Percentiles rank a stretch among this genome's conserved stretches.
These are phyloP conservation scores for Emmonsiellopsis sp. DNA, from an alignment of 2,329 filamentous ascomycete species.

Conservation along the genomic window DNA sequence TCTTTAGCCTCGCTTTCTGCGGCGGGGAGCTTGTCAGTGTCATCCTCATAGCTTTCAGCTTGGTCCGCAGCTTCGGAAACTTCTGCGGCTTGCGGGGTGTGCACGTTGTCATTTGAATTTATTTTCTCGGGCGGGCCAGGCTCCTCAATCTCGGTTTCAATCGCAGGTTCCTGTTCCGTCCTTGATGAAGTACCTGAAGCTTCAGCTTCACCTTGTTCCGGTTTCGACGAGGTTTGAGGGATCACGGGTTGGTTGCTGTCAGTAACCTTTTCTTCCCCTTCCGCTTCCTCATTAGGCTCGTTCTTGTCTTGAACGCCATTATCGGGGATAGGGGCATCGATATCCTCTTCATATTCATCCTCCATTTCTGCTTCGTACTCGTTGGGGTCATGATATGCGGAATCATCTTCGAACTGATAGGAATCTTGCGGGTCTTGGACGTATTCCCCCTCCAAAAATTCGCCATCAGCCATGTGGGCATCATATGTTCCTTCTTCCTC, in stretches of 20 bases:
- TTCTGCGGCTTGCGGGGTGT: background rate
- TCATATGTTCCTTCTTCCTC: constrained; percentile 27
- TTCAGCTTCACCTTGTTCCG: constrained; percentile 6
- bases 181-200: background rate
- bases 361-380: constrained; percentile 33
- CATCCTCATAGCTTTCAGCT: background rate
- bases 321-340: constrained; percentile 20
- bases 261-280: background rate
- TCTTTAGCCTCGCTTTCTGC: background rate
- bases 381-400: background rate
- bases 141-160: background rate
- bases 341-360: constrained; percentile 28
- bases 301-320: background rate
- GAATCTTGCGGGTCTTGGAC: constrained; percentile 22
- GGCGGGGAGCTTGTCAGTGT: background rate
- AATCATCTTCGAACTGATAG: constrained; percentile 18
- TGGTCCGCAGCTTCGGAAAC: background rate
- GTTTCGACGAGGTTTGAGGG: constrained; percentile 5
- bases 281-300: constrained; percentile 7
- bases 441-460: constrained; percentile 17
- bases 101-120: background rate
- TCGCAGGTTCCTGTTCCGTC: background rate
- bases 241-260: constrained; percentile 7
- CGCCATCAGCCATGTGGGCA: constrained; percentile 41
- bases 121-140: background rate